Evolutionary conservation across 306 rosid genomes (phyloP).

Genomic region (Sphenostylis stenocarpa): DNA sequence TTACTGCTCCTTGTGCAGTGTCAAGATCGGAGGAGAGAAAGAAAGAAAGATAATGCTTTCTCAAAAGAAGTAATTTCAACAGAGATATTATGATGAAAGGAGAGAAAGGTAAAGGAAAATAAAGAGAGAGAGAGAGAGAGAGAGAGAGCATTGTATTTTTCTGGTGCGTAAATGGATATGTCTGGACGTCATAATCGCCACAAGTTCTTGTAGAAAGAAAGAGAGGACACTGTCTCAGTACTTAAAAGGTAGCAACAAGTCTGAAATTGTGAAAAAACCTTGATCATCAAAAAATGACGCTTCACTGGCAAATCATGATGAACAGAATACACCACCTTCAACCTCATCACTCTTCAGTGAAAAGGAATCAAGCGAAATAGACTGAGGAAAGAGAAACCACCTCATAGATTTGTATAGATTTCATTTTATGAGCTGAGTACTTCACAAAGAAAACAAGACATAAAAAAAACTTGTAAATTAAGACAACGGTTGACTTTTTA

Average conservation of each 20-base stretch:
- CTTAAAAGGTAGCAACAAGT: constrained; percentile 43
- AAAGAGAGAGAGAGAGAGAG: not conserved
- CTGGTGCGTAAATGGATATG: constrained; percentile 34
- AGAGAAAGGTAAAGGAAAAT: not conserved
- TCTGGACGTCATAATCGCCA: constrained; percentile 30
- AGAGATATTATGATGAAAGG: constrained; percentile 40
- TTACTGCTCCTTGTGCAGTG: constrained; percentile 37
- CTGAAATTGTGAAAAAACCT: constrained; percentile 42
- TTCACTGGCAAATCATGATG: constrained; percentile 51
- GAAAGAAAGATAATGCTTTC: constrained; percentile 41
- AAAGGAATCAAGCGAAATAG: not conserved
- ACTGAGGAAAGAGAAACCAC: constrained; percentile 3
- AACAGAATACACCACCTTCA: constrained; percentile 47
- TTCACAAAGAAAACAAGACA: not conserved
- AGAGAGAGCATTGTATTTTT: constrained; percentile 25
- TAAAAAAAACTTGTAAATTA: not conserved
- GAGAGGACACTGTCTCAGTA: constrained; percentile 47
- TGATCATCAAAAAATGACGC: constrained; percentile 39
- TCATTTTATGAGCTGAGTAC: constrained; percentile 3
- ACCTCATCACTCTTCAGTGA: constrained; percentile 16
- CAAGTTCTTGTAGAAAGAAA: constrained; percentile 44
- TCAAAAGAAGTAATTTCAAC: constrained; percentile 46
- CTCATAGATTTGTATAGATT: constrained; percentile 6
- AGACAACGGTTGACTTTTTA: constrained; percentile 2
- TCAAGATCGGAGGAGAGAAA: constrained; percentile 30